Conservation (phyloP, 768 basidiomycete genomes). For the Amanita pseudoporphyria region DNA sequence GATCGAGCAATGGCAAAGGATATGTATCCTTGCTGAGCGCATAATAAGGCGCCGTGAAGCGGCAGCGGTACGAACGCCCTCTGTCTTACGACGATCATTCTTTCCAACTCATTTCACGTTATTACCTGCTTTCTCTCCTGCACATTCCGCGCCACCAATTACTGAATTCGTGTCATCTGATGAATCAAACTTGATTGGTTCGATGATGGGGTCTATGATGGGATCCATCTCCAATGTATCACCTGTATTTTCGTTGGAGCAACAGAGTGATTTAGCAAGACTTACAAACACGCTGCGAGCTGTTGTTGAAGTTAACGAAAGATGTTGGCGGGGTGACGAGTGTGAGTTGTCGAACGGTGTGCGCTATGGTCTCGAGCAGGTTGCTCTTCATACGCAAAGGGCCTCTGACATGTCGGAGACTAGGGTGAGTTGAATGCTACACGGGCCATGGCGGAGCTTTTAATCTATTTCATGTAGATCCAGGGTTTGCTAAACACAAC, state of each 20-base stretch:
- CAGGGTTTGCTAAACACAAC: conserved; percentile 55
- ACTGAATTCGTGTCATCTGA: conserved; percentile 16
- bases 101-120: conserved; percentile 65
- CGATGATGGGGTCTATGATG: conserved; percentile 10
- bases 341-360: conserved; percentile 79
- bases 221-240: conserved; percentile 12
- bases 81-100: conserved; percentile 53
- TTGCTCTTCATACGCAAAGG: conserved; percentile 57
- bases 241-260: conserved; percentile 14
- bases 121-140: conserved; percentile 33
- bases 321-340: conserved; percentile 77
- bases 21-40: conserved; percentile 81
- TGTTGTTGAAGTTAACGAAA: conserved; percentile 67
- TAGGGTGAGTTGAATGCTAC: conserved; percentile 38
- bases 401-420: conserved; percentile 69
- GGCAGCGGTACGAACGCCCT: conserved; percentile 73
- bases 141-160: conserved; percentile 22
- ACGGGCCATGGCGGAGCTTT: neutral
- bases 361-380: conserved; percentile 54
- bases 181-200: conserved; percentile 18
- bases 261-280: conserved; percentile 76
- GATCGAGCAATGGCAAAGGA: conserved; percentile 88
- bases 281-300: conserved; percentile 76
- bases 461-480: conserved; percentile 34
- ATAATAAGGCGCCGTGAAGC: conserved; percentile 86